Evolutionary conservation across 139 green algal species (phyloP).

Genomic region (Chlorella sp.): DNA sequence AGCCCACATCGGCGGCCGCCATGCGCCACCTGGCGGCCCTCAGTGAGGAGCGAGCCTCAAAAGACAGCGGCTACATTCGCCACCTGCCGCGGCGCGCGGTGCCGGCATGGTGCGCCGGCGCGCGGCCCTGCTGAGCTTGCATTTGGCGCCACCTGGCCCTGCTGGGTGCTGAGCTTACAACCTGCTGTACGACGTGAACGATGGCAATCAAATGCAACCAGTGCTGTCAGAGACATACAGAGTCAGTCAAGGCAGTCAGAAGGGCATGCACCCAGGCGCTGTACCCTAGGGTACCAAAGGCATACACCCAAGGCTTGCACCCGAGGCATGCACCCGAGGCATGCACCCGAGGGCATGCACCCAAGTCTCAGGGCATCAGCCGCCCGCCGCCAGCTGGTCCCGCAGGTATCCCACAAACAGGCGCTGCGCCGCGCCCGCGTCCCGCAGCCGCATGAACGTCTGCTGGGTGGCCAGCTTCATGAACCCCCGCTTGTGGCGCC

Average conservation of each 20-base stretch:
- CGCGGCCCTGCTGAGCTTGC: neutral
- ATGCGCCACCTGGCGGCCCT: conserved; percentile 1
- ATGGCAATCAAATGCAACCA: too few relatives aligned
- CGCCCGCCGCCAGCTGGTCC: conserved; percentile 43
- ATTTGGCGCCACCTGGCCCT: too few relatives aligned
- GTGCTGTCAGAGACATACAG: too few relatives aligned
- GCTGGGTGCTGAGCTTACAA: too few relatives aligned
- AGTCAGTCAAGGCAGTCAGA: too few relatives aligned
- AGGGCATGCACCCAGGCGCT: too few relatives aligned
- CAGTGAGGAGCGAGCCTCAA: neutral
- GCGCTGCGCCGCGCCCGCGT: conserved; percentile 57
- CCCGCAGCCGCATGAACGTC: conserved; percentile 54
- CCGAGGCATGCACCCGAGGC: too few relatives aligned
- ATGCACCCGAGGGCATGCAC: too few relatives aligned
- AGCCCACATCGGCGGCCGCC: conserved; percentile 2
- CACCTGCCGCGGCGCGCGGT: neutral
- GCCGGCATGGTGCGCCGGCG: conserved; percentile 16
- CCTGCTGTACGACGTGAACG: too few relatives aligned
- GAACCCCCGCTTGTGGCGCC: conserved; percentile 87
- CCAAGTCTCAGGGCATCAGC: too few relatives aligned
- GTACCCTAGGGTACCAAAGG: too few relatives aligned
- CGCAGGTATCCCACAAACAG: conserved; percentile 91
- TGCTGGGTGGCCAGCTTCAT: conserved; percentile 85
- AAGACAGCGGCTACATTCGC: conserved; percentile 28
- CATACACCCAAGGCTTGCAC: too few relatives aligned